These are phyloP conservation scores for Apiotrichum porosum DNA, from an alignment of 1,284 basidiomycete species.

Conservation along the genomic window DNA sequence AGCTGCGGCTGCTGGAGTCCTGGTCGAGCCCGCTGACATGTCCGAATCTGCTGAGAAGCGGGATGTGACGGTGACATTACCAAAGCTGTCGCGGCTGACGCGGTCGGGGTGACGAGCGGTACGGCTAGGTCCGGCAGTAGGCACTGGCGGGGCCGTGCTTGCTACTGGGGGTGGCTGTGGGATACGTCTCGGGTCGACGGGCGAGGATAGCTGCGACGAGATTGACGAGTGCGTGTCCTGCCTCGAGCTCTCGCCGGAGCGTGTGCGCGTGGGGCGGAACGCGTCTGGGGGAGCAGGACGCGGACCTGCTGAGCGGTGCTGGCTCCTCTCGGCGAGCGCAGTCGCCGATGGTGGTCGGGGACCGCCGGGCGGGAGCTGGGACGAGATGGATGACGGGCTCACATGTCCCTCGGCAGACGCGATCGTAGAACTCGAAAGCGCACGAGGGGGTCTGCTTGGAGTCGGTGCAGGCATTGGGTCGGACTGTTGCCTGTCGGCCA, in stretches of 20 bases:
- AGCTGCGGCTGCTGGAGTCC: too few species aligned
- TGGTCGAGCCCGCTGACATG: constrained; percentile 8
- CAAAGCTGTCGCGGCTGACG: constrained; percentile 28
- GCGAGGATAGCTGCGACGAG: background rate
- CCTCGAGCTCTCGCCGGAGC: constrained; percentile 11
- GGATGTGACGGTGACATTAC: constrained; percentile 24
- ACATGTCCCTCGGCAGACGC: constrained; percentile 1
- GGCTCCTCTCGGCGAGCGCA: constrained; percentile 29
- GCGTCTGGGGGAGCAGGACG: constrained; percentile 46
- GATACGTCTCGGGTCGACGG: background rate
- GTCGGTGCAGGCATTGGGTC: background rate
- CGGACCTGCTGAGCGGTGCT: constrained; percentile 2
- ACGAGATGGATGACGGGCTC: constrained; percentile 14
- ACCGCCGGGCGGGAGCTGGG: constrained; percentile 3
- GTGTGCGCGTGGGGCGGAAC: constrained; percentile 42
- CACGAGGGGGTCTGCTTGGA: background rate
- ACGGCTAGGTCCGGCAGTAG: background rate
- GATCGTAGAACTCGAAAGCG: background rate
- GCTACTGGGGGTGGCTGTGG: background rate
- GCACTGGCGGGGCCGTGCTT: background rate
- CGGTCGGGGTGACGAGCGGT: constrained; percentile 27
- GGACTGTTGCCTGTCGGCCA: constrained; percentile 24
- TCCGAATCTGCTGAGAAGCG: constrained; percentile 44
- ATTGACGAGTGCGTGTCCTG: background rate
- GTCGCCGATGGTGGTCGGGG: constrained; percentile 7